These are phyloP conservation scores for Fusarium poae DNA, from an alignment of 2,329 filamentous ascomycete genomes.

Conservation along the genomic window DNA sequence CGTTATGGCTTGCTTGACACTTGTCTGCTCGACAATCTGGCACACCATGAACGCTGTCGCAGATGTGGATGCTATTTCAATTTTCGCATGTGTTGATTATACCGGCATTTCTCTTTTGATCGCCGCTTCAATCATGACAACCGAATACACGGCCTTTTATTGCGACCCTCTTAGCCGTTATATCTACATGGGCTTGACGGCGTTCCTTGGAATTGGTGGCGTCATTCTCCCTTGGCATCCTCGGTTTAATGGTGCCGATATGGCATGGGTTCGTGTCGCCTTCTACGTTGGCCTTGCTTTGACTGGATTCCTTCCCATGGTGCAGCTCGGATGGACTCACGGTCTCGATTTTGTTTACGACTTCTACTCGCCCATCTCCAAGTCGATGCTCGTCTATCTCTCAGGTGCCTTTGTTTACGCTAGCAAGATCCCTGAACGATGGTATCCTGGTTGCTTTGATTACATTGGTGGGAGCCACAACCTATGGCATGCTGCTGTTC, in stretches of 20 bases:
- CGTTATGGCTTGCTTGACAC: constrained; percentile 92
- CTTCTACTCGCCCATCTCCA: constrained; percentile 89
- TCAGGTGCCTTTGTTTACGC: constrained; percentile 89
- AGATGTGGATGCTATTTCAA: constrained; percentile 87
- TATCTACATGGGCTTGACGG: constrained; percentile 86
- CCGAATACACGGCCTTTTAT: constrained; percentile 98
- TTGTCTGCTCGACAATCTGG: constrained; percentile 96
- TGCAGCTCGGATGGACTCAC: constrained; percentile 84
- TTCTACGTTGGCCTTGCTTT: constrained; percentile 91
- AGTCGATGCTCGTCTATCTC: constrained; percentile 89
- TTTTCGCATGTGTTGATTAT: constrained; percentile 98
- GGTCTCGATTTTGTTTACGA: constrained; percentile 84
- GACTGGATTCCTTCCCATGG: constrained; percentile 89
- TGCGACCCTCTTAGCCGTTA: constrained; percentile 91
- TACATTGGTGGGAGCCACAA: constrained; percentile 97
- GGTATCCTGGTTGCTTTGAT: constrained; percentile 93
- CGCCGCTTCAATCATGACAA: constrained; percentile 96
- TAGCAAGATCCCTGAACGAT: constrained; percentile 91
- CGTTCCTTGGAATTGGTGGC: constrained; percentile 83
- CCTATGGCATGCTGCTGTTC: constrained; percentile 94
- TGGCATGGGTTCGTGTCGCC: constrained; percentile 91
- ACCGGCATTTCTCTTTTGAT: constrained; percentile 96
- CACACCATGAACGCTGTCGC: constrained; percentile 99
- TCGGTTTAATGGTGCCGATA: constrained; percentile 90
- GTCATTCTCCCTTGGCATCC: constrained; percentile 97